Base-by-base conservation (phyloP, 768 basidiomycete genomes). In the Atractiella rhizophila region DNA sequence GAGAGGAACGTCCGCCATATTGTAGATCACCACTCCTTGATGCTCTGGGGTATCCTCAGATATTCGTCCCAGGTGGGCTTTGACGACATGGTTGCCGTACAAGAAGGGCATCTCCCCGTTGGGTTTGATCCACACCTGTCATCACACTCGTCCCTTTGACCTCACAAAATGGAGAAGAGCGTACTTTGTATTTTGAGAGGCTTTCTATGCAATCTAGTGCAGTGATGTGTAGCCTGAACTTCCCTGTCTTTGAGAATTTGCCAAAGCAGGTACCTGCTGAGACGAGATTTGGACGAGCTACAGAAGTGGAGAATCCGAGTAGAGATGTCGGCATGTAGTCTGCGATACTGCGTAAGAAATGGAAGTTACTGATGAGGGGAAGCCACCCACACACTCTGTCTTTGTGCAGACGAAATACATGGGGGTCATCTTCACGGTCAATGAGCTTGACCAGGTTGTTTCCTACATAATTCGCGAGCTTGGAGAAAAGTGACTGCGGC, bases 101-200 rank as follows among this genome's bases (percentile, higher is more conserved):
- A 98, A 63, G 67, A 88, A 98, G 1, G 91, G 91, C 76, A 98
- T 88, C 62, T 98, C 91, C 54, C 91, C 91, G 49, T 96, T 88
- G 20, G 86, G 76, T 60, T 98, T 98, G 57, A 98, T 83, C 91
- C 91, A 98, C 15, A 96, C 70, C 88, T 94, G 45, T 4, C 25
- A 45, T 11, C 26, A 24, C 9, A 39, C 13, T n/a, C 8, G 33
- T 13, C 26, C 13, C 26, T 23, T 37, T 12, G 28, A 11, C 11
- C 36, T 10, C 11, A 26, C n/a, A 28, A 18, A 41, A 29, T 26
- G 4, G 16, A 28, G 43, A 2, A 4, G 5, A 19, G 52, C 63
- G 40, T 46, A 83, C 91, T 69, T 98, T 98, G 66, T 83, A 81
- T 61, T 88, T 96, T 16, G 91, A 86, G 57, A 91, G 94, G 56